These are phyloP conservation scores for Dysphania ambrosioides DNA, from an alignment of 148 eudicot genomes.

Conservation along the genomic window DNA sequence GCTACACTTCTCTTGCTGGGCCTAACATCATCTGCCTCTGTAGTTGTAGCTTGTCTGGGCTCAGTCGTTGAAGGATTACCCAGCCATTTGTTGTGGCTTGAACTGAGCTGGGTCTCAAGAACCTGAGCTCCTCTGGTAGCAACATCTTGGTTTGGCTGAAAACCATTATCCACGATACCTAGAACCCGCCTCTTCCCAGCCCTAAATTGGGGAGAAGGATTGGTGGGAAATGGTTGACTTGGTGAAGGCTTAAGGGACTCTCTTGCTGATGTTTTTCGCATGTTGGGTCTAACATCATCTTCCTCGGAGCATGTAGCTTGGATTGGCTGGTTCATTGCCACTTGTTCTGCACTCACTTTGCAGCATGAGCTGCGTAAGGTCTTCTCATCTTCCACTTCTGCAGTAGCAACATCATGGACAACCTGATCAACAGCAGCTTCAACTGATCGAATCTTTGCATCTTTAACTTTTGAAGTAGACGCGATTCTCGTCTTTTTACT, in stretches of 20 bases:
- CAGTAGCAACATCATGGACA: conserved; percentile 22
- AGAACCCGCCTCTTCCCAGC: conserved; percentile 12
- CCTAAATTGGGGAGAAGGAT: conserved; percentile 13
- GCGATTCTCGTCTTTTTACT: conserved; percentile 23
- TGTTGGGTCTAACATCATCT: conserved; percentile 14
- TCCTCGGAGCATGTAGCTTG: conserved; percentile 10
- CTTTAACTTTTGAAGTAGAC: conserved; percentile 18
- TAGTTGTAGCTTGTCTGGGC: conserved; percentile 14
- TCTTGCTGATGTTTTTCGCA: conserved; percentile 6
- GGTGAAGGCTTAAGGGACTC: conserved; percentile 5
- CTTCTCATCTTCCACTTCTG: conserved; percentile 19
- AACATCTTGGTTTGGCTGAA: conserved; percentile 19
- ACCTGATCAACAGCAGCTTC: conserved; percentile 28
- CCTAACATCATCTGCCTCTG: conserved; percentile 13
- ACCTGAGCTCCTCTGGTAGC: conserved; percentile 11
- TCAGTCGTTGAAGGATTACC: conserved; percentile 20
- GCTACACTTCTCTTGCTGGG: conserved; percentile 13
- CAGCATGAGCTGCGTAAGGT: conserved; percentile 11
- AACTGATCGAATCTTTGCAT: conserved; percentile 14
- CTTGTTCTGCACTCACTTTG: conserved; percentile 8
- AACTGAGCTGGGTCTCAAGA: conserved; percentile 20
- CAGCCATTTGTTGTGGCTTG: conserved; percentile 19
- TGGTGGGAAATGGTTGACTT: conserved; percentile 17
- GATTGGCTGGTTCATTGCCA: neutral
- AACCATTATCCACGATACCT: conserved; percentile 15